A percentile compares a stretch with the other conserved stretches of the same genome.
These are phyloP conservation scores for Diphasiastrum complanatum DNA, from an alignment of 83 land plant species.

Conservation along the genomic window DNA sequence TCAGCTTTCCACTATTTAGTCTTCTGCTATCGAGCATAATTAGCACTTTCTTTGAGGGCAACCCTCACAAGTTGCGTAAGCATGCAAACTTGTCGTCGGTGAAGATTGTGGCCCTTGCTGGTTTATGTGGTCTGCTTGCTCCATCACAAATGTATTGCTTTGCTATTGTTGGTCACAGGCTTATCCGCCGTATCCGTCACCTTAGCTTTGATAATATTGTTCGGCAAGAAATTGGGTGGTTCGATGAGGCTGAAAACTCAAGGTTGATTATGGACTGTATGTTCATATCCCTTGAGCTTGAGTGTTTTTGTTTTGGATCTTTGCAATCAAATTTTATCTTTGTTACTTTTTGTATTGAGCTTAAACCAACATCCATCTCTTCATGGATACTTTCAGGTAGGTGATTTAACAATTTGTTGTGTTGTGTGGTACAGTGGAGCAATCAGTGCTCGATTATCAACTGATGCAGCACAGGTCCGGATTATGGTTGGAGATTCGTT, in stretches of 20 bases:
- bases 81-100: constrained; percentile 54
- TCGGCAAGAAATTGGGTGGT: constrained; percentile 42
- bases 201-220: constrained; percentile 39
- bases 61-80: constrained; percentile 28
- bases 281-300: not conserved
- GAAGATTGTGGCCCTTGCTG: constrained; percentile 40
- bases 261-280: constrained; percentile 16
- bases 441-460: constrained; percentile 13
- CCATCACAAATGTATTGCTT: constrained; percentile 31
- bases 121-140: constrained; percentile 21
- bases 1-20: constrained; percentile 39
- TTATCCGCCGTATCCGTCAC: constrained; percentile 34
- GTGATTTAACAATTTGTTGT: not conserved
- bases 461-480: constrained; percentile 17
- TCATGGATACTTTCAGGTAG: not conserved
- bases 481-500: constrained; percentile 7
- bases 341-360: no score
- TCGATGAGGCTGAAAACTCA: constrained; percentile 39
- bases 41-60: constrained; percentile 30
- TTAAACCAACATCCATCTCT: no score
- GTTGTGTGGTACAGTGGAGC: constrained; percentile 15
- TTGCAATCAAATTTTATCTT: no score
- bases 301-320: no score
- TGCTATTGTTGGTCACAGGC: constrained; percentile 26
- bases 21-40: constrained; percentile 41